phyloP scores from a whole-genome alignment of 352 stramenopile genomes.

The Phytophthora meadii region DNA sequence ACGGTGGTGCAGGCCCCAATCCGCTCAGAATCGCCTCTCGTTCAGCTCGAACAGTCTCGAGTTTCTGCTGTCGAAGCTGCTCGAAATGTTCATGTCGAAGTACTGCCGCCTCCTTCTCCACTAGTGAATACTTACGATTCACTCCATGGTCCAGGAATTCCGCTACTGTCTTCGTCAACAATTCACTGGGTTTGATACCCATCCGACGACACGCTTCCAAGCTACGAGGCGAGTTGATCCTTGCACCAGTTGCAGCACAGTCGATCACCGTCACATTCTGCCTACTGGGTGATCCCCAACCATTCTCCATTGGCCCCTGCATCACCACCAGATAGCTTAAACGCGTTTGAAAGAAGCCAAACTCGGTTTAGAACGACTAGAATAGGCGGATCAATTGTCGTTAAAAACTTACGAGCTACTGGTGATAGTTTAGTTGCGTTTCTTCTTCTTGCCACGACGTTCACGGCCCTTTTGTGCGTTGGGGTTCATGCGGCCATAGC shows the following conservation, averaged over 20 bases:
- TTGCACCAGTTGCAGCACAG: constrained; percentile 53
- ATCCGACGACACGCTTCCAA: constrained; percentile 75
- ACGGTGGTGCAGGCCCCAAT: constrained; percentile 36
- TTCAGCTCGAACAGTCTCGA: constrained; percentile 64
- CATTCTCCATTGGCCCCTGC: constrained; percentile 13
- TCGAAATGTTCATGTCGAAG: constrained; percentile 81
- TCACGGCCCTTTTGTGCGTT: constrained; percentile 97
- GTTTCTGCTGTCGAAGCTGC: constrained; percentile 64
- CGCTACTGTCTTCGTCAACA: constrained; percentile 57
- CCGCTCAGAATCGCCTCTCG: constrained; percentile 58
- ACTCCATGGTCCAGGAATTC: constrained; percentile 63
- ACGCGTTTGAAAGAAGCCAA: background rate
- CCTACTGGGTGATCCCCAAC: constrained; percentile 21
- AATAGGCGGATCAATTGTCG: background rate
- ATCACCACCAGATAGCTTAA: constrained; percentile 11
- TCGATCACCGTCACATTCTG: constrained; percentile 61
- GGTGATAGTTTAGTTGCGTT: constrained; percentile 56
- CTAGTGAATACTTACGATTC: constrained; percentile 60
- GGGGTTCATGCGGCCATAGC: constrained; percentile 96
- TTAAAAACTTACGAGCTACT: constrained; percentile 28
- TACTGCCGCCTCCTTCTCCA: constrained; percentile 79
- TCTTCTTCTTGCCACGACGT: constrained; percentile 97
- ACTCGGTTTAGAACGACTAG: constrained; percentile 23
- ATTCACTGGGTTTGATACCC: constrained; percentile 70
- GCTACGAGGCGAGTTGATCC: constrained; percentile 68